phyloP scores from a whole-genome alignment of 1,139 yeast species.

The Pichia cactophila region DNA sequence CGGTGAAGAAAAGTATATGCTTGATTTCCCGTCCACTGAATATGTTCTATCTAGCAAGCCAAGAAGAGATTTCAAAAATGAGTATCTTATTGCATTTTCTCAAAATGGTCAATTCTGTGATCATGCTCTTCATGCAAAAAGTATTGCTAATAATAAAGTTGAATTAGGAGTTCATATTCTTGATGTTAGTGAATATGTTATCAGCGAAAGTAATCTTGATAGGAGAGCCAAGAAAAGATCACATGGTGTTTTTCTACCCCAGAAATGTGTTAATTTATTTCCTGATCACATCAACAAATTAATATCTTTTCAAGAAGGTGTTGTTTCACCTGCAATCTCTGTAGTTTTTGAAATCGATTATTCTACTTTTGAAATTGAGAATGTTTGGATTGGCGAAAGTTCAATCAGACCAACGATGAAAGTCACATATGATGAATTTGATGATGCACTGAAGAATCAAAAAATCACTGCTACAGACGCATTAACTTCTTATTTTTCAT shows the following conservation, averaged over 20 bases:
- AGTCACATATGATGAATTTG: constrained; percentile 47
- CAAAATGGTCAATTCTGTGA: constrained; percentile 58
- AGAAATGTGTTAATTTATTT: constrained; percentile 58
- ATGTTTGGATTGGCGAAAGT: constrained; percentile 73
- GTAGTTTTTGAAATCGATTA: constrained; percentile 79
- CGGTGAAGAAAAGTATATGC: constrained; percentile 28
- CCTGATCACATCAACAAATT: constrained; percentile 57
- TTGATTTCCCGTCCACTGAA: constrained; percentile 27
- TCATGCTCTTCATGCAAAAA: constrained; percentile 71
- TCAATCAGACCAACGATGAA: constrained; percentile 54
- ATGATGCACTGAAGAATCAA: constrained; percentile 33
- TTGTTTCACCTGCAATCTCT: constrained; percentile 62
- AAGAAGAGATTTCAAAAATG: constrained; percentile 56
- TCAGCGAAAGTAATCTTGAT: constrained; percentile 69
- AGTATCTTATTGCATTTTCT: constrained; percentile 59
- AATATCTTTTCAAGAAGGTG: constrained; percentile 57
- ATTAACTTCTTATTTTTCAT: constrained; percentile 58
- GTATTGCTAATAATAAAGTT: constrained; percentile 49
- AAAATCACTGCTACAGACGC: constrained; percentile 32
- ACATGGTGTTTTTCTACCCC: constrained; percentile 85
- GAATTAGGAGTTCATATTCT: constrained; percentile 75
- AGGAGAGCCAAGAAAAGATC: constrained; percentile 89
- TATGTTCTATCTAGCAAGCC: constrained; percentile 27
- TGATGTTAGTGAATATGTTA: constrained; percentile 67
- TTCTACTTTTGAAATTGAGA: constrained; percentile 62